A percentile compares a stretch with the other conserved stretches of the same genome.
Conservation (phyloP, 306 rosid genomes). For the Argentina anserina region DNA sequence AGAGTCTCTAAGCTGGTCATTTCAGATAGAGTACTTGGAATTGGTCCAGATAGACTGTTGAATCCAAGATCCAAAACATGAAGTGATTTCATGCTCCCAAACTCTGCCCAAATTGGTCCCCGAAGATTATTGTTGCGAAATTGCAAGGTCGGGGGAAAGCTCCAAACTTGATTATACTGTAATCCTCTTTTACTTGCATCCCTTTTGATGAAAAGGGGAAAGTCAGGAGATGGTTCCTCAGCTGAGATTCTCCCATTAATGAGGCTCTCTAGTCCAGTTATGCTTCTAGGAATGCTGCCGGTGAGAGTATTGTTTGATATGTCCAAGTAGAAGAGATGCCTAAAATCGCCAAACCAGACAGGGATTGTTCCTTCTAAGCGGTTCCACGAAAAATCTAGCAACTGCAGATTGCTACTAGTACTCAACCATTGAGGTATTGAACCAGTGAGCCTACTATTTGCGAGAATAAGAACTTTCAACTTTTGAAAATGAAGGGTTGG, state of each 20-base stretch:
- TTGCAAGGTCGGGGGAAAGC: slow-evolving; percentile 16
- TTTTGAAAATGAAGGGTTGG: slow-evolving; percentile 19
- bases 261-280: slow-evolving; percentile 9
- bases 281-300: slow-evolving; percentile 23
- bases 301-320: slow-evolving; percentile 44
- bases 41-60: slow-evolving; percentile 20
- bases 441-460: slow-evolving; percentile 36
- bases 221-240: background rate
- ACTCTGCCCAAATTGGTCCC: slow-evolving; percentile 30
- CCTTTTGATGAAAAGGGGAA: slow-evolving; percentile 3
- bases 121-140: slow-evolving; percentile 15
- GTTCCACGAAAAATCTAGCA: slow-evolving; percentile 50
- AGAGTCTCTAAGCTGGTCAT: slow-evolving; percentile 22
- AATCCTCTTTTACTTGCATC: background rate
- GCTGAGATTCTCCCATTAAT: background rate
- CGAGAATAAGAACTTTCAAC: slow-evolving; percentile 30
- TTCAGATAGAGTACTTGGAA: slow-evolving; percentile 15
- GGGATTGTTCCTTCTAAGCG: slow-evolving; percentile 31
- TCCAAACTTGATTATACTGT: slow-evolving; percentile 15
- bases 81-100: slow-evolving; percentile 23
- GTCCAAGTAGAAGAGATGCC: slow-evolving; percentile 23
- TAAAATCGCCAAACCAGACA: slow-evolving; percentile 35
- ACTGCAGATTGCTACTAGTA: slow-evolving; percentile 29
- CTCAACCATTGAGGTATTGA: slow-evolving; percentile 47
- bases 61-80: slow-evolving; percentile 16